Evolutionary conservation across 768 basidiomycete species (phyloP).

Genomic region (Suillus spraguei): DNA sequence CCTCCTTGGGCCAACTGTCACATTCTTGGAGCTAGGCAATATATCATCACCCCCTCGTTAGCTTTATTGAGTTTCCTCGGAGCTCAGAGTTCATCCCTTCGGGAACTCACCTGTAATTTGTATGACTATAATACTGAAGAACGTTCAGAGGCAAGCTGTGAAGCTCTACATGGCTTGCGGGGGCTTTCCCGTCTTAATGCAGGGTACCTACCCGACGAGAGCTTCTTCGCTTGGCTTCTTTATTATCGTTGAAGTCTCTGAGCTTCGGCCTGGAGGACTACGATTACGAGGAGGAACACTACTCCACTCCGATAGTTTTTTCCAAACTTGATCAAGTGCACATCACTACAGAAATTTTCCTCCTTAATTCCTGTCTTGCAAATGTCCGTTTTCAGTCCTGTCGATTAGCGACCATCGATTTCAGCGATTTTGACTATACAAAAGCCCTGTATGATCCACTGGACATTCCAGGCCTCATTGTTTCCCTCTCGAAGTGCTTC

Average conservation of each 20-base stretch:
- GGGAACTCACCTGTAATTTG: neutral
- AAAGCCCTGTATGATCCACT: neutral
- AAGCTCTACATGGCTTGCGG: neutral
- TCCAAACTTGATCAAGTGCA: neutral
- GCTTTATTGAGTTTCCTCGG: neutral
- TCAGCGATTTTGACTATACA: neutral
- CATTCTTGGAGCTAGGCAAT: neutral
- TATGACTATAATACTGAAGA: neutral
- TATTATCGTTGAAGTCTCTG: neutral
- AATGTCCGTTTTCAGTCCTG: neutral
- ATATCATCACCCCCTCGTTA: neutral
- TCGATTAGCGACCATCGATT: neutral
- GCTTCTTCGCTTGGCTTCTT: neutral
- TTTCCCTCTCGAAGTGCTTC: neutral
- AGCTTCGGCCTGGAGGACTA: neutral
- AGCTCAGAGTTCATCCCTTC: neutral
- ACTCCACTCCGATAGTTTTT: neutral
- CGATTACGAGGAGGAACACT: neutral
- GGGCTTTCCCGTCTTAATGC: neutral
- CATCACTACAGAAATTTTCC: neutral
- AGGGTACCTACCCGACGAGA: neutral
- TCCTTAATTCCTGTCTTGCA: neutral
- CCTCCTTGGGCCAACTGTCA: neutral
- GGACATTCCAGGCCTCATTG: neutral
- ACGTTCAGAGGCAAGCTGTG: neutral